Evolutionary conservation across 1,139 yeast species (phyloP).

Genomic region (Lodderomyces orthopsilosis): DNA sequence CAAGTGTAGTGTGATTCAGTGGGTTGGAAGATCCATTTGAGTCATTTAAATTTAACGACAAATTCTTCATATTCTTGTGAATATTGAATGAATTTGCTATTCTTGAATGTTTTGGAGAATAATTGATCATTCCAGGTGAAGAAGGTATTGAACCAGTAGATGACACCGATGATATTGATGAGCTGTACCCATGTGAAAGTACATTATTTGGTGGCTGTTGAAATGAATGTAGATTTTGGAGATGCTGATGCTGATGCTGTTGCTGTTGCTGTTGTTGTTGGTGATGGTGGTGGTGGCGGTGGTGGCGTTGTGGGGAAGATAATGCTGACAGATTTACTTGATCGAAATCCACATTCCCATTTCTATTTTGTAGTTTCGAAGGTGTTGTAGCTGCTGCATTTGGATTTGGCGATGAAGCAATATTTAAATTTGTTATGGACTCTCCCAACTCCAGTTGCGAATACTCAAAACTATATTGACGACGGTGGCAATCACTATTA

Average conservation of each 20-base stretch:
- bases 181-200: constrained; percentile 8
- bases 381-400: neutral
- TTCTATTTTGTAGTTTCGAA: neutral
- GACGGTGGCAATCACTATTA: neutral
- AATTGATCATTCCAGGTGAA: constrained; percentile 21
- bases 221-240: constrained; percentile 2
- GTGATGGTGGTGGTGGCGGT: too few relatives aligned
- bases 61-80: constrained; percentile 34
- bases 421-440: neutral
- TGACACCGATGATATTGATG: constrained; percentile 11
- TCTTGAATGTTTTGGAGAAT: constrained; percentile 39
- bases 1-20: constrained; percentile 2
- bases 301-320: neutral
- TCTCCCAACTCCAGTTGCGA: neutral
- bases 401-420: neutral
- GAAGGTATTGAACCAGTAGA: constrained; percentile 10
- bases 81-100: constrained; percentile 25
- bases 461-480: constrained; percentile 1
- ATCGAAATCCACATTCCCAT: neutral
- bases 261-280: too few relatives aligned
- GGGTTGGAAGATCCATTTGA: constrained; percentile 7
- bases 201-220: constrained; percentile 8
- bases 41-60: constrained; percentile 29
- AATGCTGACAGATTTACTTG: neutral
- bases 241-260: constrained; percentile 1